phyloP scores from a whole-genome alignment of 2,329 filamentous ascomycete species.

The Aspergillus unguis region DNA sequence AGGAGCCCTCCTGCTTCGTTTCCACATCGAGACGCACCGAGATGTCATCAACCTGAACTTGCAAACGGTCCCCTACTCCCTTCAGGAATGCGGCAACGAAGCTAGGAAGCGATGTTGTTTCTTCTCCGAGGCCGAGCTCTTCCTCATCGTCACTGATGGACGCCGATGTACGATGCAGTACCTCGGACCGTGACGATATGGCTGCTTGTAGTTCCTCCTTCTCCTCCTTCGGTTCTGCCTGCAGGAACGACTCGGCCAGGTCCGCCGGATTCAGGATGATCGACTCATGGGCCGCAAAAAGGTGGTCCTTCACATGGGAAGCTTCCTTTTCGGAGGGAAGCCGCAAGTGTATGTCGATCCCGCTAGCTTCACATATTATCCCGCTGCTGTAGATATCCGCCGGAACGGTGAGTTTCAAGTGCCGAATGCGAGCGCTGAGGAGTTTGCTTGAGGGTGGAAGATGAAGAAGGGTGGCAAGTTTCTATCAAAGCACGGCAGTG shows the following conservation, averaged over 20 bases:
- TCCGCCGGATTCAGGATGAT: conserved; percentile 56
- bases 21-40: conserved; percentile 52
- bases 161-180: conserved; percentile 49
- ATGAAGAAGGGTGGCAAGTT: conserved; percentile 70
- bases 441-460: conserved; percentile 71
- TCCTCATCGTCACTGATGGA: conserved; percentile 50
- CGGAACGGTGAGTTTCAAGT: conserved; percentile 77
- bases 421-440: conserved; percentile 68
- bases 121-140: conserved; percentile 51
- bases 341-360: conserved; percentile 68
- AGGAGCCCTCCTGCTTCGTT: conserved; percentile 37
- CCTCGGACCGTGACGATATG: conserved; percentile 50
- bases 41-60: conserved; percentile 53
- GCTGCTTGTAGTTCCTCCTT: conserved; percentile 57
- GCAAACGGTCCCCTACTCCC: conserved; percentile 56
- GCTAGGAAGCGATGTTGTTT: conserved; percentile 54
- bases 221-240: conserved; percentile 56
- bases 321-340: conserved; percentile 46
- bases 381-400: conserved; percentile 83
- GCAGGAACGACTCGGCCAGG: conserved; percentile 59
- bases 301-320: conserved; percentile 31
- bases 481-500: conserved; percentile 50
- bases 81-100: conserved; percentile 59
- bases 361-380: conserved; percentile 77
- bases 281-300: conserved; percentile 25